Evolutionary conservation across 495 filamentous ascomycete species (phyloP), one percentile per base, ranked within the genome.

Genomic region (Terfezia claveryi): DNA sequence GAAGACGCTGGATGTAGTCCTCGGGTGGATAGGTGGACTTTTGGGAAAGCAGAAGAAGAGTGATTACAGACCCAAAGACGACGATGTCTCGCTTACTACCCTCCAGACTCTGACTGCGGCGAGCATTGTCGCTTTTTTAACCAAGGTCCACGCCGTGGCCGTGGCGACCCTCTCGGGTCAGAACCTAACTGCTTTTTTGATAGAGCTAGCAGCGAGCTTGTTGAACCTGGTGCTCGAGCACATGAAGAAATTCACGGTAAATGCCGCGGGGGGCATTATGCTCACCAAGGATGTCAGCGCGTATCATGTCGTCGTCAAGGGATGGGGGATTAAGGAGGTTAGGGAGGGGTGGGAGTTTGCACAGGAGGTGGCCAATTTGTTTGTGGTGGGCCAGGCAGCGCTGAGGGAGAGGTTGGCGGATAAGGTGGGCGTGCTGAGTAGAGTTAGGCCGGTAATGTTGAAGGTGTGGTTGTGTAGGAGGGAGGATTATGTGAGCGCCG

Each of bases 271-370:
- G 50, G 91, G 85, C 0, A 74, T 99, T 46, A 88, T 95, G 78
- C 86, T 96, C 27, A 87, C 82, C 51, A 94, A 94, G 73, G 92
- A 99, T 66, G 83, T 95, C 61, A 85, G 83, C 14, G 85, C 82
- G 61, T 99, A 99, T 65, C 80, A 83, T 6, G 79, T 85, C 50
- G 72, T 92, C 23, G 72, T 96, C 49, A 77, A 81, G 55, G 80
- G 79, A 49, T 93, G 86, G 82, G 77, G 81, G 20, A 73, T 89
- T 14, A 67, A 69, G 59, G 81, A 84, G 44, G 75, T 85, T 36
- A 77, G 79, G 60, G 73, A 72, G 46, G 74, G 74, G 59, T 77
- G 94, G 61, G 89, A 96, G 70, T 73, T 92, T 44, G 66, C 96
- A 55, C 78, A 83, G 37, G 92, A 96, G 70, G 86, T 99, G 56